phyloP scores from a whole-genome alignment of 2,329 filamentous ascomycete genomes.

The Coniochaeta pulveracea region DNA sequence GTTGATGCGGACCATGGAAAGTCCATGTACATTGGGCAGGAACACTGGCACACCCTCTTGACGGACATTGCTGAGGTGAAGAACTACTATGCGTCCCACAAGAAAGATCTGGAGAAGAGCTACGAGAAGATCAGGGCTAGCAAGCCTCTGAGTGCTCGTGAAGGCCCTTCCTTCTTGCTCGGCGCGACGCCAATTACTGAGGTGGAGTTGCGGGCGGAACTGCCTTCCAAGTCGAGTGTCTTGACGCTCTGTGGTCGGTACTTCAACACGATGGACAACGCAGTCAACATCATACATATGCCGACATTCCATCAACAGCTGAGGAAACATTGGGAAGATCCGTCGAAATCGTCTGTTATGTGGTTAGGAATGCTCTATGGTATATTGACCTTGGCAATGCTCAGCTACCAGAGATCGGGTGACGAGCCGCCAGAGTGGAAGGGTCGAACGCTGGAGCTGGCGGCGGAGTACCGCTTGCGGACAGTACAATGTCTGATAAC shows the following conservation, averaged over 20 bases:
- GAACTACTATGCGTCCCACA: conserved; percentile 76
- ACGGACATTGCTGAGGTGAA: conserved; percentile 86
- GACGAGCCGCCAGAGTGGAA: conserved; percentile 73
- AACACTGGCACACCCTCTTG: conserved; percentile 73
- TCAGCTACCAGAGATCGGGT: conserved; percentile 68
- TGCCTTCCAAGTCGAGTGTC: conserved; percentile 75
- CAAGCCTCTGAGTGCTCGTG: conserved; percentile 46
- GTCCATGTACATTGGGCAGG: conserved; percentile 70
- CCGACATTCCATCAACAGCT: conserved; percentile 75
- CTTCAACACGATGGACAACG: conserved; percentile 69
- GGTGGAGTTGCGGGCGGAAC: conserved; percentile 63
- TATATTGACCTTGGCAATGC: conserved; percentile 64
- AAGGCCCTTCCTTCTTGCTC: conserved; percentile 69
- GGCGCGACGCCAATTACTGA: conserved; percentile 62
- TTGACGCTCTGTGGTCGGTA: conserved; percentile 79
- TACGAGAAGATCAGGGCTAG: conserved; percentile 63
- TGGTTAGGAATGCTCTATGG: conserved; percentile 72
- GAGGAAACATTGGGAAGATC: conserved; percentile 56
- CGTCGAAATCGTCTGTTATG: conserved; percentile 60
- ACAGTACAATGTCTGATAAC: conserved; percentile 70
- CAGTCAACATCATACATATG: conserved; percentile 66
- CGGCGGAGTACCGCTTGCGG: conserved; percentile 54
- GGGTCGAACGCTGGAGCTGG: conserved; percentile 49
- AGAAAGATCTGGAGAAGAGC: conserved; percentile 78
- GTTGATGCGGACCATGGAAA: conserved; percentile 68